phyloP scores from a whole-genome alignment of 106 monocot genomes.

The Xerophyta viscosa region DNA sequence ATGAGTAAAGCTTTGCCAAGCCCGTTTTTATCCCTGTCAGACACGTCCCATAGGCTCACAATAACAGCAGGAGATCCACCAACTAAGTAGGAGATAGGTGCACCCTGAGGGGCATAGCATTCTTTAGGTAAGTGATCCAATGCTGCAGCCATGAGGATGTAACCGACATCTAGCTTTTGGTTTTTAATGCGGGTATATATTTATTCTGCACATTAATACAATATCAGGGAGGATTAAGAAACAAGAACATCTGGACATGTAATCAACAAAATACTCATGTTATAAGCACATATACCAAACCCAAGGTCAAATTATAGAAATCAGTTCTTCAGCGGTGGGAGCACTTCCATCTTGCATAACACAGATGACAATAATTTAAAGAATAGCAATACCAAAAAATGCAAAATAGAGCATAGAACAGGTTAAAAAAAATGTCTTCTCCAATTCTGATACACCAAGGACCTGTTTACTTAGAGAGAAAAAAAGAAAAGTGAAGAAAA shows the following conservation, averaged over 20 bases:
- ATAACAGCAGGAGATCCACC: conserved; percentile 77
- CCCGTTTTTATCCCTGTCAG: conserved; percentile 72
- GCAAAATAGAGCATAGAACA: too few species aligned
- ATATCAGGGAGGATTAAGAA: background rate
- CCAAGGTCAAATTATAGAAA: conserved; percentile 95
- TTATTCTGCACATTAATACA: conserved; percentile 38
- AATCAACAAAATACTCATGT: background rate
- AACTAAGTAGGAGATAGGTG: conserved; percentile 59
- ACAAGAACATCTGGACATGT: too few species aligned
- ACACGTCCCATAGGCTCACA: conserved; percentile 85
- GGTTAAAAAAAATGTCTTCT: too few species aligned
- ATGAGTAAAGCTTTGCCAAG: conserved; percentile 61
- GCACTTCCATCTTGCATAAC: conserved; percentile 38
- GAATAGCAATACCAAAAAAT: too few species aligned
- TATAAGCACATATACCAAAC: conserved; percentile 48
- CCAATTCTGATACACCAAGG: too few species aligned
- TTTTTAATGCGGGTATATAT: conserved; percentile 50
- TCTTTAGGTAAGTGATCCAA: conserved; percentile 64
- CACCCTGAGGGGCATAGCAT: conserved; percentile 62
- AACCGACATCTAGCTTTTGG: conserved; percentile 50
- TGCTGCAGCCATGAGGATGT: conserved; percentile 92
- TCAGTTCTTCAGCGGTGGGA: conserved; percentile 55
- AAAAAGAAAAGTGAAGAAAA: too few species aligned
- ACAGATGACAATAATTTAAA: conserved; percentile 5
- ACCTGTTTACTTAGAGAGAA: too few species aligned